These are phyloP conservation scores for Aspergillus sp. DNA, from an alignment of 2,329 filamentous ascomycete species.

Conservation along the genomic window DNA sequence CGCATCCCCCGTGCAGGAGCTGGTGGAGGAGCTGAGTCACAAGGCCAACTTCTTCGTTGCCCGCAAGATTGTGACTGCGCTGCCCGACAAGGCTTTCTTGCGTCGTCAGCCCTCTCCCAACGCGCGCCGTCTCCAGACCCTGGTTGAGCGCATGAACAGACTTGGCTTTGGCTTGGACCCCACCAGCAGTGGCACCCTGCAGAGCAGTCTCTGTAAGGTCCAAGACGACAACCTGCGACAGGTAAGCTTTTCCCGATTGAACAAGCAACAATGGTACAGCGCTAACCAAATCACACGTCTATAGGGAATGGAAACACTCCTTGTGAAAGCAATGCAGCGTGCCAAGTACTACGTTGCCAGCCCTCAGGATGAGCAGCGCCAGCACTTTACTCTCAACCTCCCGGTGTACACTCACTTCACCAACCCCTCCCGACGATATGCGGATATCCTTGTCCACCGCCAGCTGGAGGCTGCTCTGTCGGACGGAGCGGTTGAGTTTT, in stretches of 20 bases:
- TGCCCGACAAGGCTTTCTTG: conserved; percentile 90
- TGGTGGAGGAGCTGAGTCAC: conserved; percentile 92
- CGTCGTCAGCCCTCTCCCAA: conserved; percentile 85
- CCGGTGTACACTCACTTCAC: conserved; percentile 98
- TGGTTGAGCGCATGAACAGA: conserved; percentile 88
- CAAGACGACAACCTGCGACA: conserved; percentile 86
- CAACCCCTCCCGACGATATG: conserved; percentile 89
- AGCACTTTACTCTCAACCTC: conserved; percentile 89
- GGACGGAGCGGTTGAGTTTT: conserved; percentile 77
- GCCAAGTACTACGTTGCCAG: conserved; percentile 91
- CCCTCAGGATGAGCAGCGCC: conserved; percentile 71
- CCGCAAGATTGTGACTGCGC: conserved; percentile 71
- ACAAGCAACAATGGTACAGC: neutral
- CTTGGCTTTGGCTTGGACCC: conserved; percentile 89
- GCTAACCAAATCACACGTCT: neutral
- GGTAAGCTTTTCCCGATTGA: conserved; percentile 34
- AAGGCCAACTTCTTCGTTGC: conserved; percentile 90
- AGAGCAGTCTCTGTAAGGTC: conserved; percentile 93
- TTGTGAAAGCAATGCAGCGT: conserved; percentile 93
- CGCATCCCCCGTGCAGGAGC: conserved; percentile 81
- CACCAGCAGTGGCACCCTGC: conserved; percentile 82
- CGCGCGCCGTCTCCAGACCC: conserved; percentile 81
- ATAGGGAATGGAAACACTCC: conserved; percentile 87
- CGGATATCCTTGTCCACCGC: conserved; percentile 91
- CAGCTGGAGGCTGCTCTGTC: conserved; percentile 87